phyloP scores from a whole-genome alignment of 2,329 filamentous ascomycete genomes.

The Pyrenochaeta sp. region DNA sequence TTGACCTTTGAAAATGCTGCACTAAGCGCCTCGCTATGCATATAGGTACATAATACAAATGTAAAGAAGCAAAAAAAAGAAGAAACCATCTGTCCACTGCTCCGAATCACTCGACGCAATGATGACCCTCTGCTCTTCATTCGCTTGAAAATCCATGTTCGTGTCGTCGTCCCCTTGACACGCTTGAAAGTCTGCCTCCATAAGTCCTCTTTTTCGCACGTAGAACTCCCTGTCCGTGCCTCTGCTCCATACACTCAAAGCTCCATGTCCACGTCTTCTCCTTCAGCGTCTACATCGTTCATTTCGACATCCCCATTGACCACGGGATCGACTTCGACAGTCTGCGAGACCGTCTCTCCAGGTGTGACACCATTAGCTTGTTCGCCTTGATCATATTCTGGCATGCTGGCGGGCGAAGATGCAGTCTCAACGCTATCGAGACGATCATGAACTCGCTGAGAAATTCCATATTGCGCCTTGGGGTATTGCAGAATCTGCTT shows the following conservation, averaged over 20 bases:
- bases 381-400: not conserved
- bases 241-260: slow-evolving; percentile 7
- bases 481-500: slow-evolving; percentile 24
- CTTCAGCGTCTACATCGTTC: slow-evolving; percentile 23
- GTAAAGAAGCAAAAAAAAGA: too few relatives aligned
- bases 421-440: not conserved
- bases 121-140: not conserved
- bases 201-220: not conserved
- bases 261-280: slow-evolving; percentile 28
- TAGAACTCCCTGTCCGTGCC: too few relatives aligned
- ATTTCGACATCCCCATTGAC: slow-evolving; percentile 15
- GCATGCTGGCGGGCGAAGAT: not conserved
- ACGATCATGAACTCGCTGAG: slow-evolving; percentile 15
- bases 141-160: not conserved
- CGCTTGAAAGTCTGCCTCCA: not conserved
- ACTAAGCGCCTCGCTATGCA: slow-evolving; percentile 21
- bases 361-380: not conserved
- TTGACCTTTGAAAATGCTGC: not conserved
- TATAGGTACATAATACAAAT: too few relatives aligned
- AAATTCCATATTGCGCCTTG: slow-evolving; percentile 29
- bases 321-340: not conserved
- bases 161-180: not conserved
- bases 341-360: slow-evolving; percentile 2
- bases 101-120: not conserved
- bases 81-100: slow-evolving; percentile 2